A percentile compares a stretch with the other conserved stretches of the same genome.
These are phyloP conservation scores for Rhynchospora pubera DNA, from an alignment of 176 grass and related monocot genomes.

Conservation along the genomic window DNA sequence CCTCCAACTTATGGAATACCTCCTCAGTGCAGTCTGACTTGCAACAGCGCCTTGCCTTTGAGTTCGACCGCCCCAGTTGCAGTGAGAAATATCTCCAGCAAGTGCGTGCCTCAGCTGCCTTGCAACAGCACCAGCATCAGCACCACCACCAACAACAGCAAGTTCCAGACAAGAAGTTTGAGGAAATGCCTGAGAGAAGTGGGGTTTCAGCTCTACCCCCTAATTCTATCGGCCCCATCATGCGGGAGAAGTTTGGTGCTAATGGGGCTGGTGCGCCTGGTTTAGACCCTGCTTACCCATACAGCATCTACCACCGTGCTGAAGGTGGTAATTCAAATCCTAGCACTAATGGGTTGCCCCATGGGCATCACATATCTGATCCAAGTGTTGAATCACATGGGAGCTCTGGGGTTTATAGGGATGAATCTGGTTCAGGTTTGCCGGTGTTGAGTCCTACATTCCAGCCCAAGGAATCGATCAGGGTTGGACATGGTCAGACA, in stretches of 20 bases:
- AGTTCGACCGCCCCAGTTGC: conserved; percentile 85
- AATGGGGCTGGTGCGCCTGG: conserved; percentile 45
- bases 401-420: neutral
- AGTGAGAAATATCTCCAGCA: conserved; percentile 72
- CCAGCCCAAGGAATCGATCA: conserved; percentile 18
- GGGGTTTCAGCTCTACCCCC: conserved; percentile 25
- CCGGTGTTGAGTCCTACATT: conserved; percentile 1
- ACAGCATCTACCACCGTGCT: conserved; percentile 49
- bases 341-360: conserved; percentile 29
- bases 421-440: conserved; percentile 13
- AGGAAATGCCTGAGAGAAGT: conserved; percentile 66
- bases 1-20: conserved; percentile 57
- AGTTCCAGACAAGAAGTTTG: conserved; percentile 67
- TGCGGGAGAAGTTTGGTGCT: conserved; percentile 56
- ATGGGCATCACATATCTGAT: conserved; percentile 38
- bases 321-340: conserved; percentile 58
- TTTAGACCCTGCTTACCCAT: conserved; percentile 59
- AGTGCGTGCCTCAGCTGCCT: conserved; percentile 60
- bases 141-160: neutral
- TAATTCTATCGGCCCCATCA: conserved; percentile 39
- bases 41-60: conserved; percentile 89
- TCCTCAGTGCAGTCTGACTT: conserved; percentile 62
- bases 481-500: neutral
- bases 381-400: conserved; percentile 2
- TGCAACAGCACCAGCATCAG: conserved; percentile 28